These are phyloP conservation scores for Saccharata proteae DNA, from an alignment of 2,329 filamentous ascomycete species.

Conservation along the genomic window DNA sequence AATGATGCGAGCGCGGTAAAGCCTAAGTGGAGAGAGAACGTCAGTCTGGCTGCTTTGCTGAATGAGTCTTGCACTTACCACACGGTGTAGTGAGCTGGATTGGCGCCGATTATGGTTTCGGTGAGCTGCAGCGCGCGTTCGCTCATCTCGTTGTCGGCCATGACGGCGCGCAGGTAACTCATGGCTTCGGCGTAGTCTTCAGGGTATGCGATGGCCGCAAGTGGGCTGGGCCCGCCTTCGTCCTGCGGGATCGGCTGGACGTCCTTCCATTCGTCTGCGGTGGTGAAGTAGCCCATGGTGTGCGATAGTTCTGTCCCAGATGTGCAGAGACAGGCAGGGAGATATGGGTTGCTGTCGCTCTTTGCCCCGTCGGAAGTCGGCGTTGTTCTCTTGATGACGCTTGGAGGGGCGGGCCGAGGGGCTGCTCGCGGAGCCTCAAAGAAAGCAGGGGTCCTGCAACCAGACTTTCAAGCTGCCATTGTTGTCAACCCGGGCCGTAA, in stretches of 20 bases:
- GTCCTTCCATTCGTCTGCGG: slow-evolving; percentile 72
- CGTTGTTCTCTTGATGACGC: no score
- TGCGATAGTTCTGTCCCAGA: no score
- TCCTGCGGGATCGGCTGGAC: slow-evolving; percentile 70
- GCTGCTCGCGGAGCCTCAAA: no score
- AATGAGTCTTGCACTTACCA: slow-evolving; percentile 61
- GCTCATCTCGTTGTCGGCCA: slow-evolving; percentile 77
- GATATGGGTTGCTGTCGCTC: no score
- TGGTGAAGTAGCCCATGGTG: slow-evolving; percentile 39
- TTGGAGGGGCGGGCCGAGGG: no score
- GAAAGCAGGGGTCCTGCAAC: no score
- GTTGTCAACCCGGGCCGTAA: no score
- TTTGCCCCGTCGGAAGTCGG: no score
- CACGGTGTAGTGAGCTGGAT: slow-evolving; percentile 95
- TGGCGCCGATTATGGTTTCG: slow-evolving; percentile 80
- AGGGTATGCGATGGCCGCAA: slow-evolving; percentile 87
- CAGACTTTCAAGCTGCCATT: no score
- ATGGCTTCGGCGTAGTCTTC: slow-evolving; percentile 86
- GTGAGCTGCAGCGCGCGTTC: slow-evolving; percentile 70
- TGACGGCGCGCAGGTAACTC: slow-evolving; percentile 84
- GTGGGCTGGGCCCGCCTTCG: slow-evolving; percentile 61
- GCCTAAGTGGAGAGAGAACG: slow-evolving; percentile 30
- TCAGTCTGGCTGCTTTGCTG: neutral
- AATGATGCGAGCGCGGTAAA: slow-evolving; percentile 77
- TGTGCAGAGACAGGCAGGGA: no score